A percentile compares a stretch with the other conserved stretches of the same genome.
Evolutionary conservation across 306 rosid species (phyloP).

Genomic region (Vachellia pachyceras): DNA sequence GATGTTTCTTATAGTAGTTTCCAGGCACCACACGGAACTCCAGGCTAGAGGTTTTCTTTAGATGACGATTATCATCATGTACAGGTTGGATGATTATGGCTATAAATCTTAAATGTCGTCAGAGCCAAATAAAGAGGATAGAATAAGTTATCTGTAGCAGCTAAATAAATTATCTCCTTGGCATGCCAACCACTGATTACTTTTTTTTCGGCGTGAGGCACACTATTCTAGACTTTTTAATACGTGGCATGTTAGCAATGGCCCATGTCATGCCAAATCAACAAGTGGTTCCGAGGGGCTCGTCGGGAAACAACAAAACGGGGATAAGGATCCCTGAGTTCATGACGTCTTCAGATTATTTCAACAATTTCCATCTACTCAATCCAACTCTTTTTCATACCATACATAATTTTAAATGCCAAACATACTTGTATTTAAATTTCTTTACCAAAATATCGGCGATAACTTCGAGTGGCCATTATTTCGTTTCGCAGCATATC

Average conservation of each 20-base stretch:
- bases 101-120: background rate
- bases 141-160: background rate
- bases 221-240: background rate
- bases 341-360: conserved; percentile 10
- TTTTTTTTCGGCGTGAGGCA: background rate
- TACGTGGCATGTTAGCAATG: background rate
- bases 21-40: background rate
- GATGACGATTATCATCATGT: background rate
- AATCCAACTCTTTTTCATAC: background rate
- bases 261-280: background rate
- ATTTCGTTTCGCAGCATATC: background rate
- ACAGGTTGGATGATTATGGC: background rate
- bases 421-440: background rate
- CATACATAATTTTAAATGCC: background rate
- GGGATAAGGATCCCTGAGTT: background rate
- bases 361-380: background rate
- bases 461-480: background rate
- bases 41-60: background rate
- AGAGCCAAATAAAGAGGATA: background rate
- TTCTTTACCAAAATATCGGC: background rate
- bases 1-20: background rate
- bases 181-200: background rate
- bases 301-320: background rate
- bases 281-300: background rate
- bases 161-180: background rate